Base-by-base conservation (phyloP, 176 grass and related monocot genomes). In the Urochloa ruziziensis region DNA sequence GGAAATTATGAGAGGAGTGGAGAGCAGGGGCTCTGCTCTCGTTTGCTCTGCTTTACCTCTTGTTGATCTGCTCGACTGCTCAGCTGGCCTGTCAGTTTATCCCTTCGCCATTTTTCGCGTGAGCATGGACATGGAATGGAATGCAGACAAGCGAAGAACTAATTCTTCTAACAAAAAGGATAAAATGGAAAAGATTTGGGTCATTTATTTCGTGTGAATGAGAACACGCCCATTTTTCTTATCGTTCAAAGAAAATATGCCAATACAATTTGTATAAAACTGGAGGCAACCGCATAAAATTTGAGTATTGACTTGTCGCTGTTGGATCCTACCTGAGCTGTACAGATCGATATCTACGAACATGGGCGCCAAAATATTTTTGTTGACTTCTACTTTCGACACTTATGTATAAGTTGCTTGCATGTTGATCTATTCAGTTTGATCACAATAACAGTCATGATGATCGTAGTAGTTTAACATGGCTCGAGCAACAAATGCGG, bases 191-290 rank as follows among this genome's bases (percentile, higher is more conserved):
- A 30, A 47, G 61, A 1, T 47, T 62, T 57, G 24, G 34, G 51
- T 56, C 42, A 72, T 75, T 83, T 62, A 78, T 75, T 67, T 80
- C 36, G 16, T 73, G 60, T 74, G 67, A 80, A 71, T 21, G 42
- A 35, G 15, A 13, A 63, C 34, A 61, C 58, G 3, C 4, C 25
- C 0, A 5, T 60, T 60, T 29, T 24, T 57, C 1, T 58, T 62
- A 29, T 30, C 0, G 27, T 16, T 30, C 59, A 62, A 25, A 30
- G 13, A 62, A 12, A 10, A 62, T 58, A 70, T 24, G 62, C 25
- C 17, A 65, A 21, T 36, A 36, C 16, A 18, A 21, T 39, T 39
- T 35, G 9, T 12, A 37, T 18, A 35, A 67, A 37, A 39, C 5
- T 37, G 18, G 19, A 23, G 61, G 16, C 14, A 34, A 8, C 14